Evolutionary conservation across 139 green algal species (phyloP).

Genomic region (Mychonastes homosphaera): DNA sequence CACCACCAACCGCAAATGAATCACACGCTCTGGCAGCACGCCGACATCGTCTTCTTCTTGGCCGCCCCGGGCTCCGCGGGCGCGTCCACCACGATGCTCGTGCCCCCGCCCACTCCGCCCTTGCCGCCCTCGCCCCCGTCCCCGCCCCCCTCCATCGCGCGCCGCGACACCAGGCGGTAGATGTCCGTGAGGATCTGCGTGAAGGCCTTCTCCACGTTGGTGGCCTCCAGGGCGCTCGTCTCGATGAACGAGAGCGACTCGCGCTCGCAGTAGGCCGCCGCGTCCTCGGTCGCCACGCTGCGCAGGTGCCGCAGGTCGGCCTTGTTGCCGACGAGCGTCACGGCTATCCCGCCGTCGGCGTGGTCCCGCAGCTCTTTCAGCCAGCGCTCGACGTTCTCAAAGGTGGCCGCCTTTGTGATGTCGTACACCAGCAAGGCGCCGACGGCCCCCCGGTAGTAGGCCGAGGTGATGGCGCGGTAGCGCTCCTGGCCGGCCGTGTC

Average conservation of each 20-base stretch:
- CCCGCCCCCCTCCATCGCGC: neutral
- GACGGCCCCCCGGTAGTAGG: conserved; percentile 97
- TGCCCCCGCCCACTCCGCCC: conserved; percentile 4
- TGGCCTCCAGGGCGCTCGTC: conserved; percentile 93
- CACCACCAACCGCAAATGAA: too few species aligned
- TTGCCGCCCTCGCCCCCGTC: neutral
- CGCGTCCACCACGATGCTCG: conserved; percentile 47
- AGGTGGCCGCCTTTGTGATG: conserved; percentile 96
- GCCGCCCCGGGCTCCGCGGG: conserved; percentile 23
- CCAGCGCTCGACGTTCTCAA: conserved; percentile 98
- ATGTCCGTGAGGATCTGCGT: conserved; percentile 95
- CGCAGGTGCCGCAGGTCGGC: conserved; percentile 90
- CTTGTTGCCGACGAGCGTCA: conserved; percentile 99
- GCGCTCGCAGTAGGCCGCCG: conserved; percentile 77
- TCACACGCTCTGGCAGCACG: too few species aligned
- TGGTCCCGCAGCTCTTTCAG: conserved; percentile 97
- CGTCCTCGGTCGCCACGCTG: conserved; percentile 84
- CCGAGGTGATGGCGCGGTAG: conserved; percentile 97
- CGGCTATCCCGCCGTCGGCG: conserved; percentile 96
- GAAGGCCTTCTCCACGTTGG: conserved; percentile 97
- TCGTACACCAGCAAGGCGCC: conserved; percentile 97
- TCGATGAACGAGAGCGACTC: conserved; percentile 97
- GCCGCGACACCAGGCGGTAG: conserved; percentile 96
- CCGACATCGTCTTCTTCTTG: conserved; percentile 43
- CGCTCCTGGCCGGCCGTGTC: conserved; percentile 96